Percentiles rank a stretch among this genome's conserved stretches.
Evolutionary conservation across 2,329 filamentous ascomycete genomes (phyloP).

Genomic region (Fusarium brevicatenulatum): DNA sequence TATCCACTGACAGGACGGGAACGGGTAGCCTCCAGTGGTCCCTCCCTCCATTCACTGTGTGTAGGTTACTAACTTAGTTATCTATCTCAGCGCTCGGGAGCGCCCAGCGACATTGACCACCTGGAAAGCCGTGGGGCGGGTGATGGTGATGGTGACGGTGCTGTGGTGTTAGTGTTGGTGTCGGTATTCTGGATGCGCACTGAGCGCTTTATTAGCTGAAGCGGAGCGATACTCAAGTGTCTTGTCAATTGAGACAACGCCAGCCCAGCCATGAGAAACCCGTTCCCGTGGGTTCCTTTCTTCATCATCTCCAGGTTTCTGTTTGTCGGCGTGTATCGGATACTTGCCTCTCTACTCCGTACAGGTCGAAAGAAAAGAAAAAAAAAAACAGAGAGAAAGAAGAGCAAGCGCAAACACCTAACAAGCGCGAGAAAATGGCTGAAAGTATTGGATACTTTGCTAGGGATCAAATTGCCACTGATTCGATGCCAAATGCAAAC

Average conservation of each 20-base stretch:
- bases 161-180: not conserved
- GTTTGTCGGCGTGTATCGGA: conserved; percentile 14
- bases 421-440: conserved; percentile 11
- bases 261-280: conserved; percentile 3
- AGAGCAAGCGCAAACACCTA: conserved; percentile 18
- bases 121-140: conserved; percentile 9
- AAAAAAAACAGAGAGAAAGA: not conserved
- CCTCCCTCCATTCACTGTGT: conserved; percentile 6
- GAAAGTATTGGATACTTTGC: conserved; percentile 19
- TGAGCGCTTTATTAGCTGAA: conserved; percentile 13
- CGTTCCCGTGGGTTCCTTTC: conserved; percentile 17
- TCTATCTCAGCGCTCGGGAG: conserved; percentile 36
- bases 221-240: conserved; percentile 4
- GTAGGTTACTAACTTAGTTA: not conserved
- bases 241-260: not conserved
- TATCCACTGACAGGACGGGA: conserved; percentile 35
- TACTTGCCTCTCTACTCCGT: conserved; percentile 1
- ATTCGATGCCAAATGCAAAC: not conserved
- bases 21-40: conserved; percentile 35
- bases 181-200: not conserved
- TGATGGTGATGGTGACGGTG: conserved; percentile 2
- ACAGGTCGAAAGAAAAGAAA: too few species aligned
- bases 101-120: conserved; percentile 30
- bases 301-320: not conserved
- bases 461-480: not conserved